Evolutionary conservation across 2,329 filamentous ascomycete genomes (phyloP), one percentile per base, ranked within the genome.

Genomic region (Botrytis pseudocinerea): DNA sequence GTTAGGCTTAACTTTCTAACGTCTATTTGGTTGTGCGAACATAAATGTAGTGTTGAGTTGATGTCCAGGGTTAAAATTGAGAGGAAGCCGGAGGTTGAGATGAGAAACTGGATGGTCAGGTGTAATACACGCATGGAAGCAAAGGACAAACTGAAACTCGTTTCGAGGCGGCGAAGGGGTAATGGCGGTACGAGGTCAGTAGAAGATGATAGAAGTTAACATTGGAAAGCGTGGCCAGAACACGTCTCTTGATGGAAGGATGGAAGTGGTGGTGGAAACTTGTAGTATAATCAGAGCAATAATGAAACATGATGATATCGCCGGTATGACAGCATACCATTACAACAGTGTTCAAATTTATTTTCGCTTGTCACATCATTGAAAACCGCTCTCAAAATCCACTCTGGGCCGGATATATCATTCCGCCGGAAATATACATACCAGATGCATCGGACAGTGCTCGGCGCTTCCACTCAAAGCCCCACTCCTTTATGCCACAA

Each of bases 1-100:
- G 35, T n/a, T 42, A 35, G 65, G 35, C n/a, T 42, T 22, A 35
- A 9, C 25, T 51, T 54, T 68, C 25, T 25, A 20, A 57, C 65
- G 48, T 57, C 38, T 57, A 32, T 68, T 57, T 54, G 65, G 38
- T 68, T 57, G 25, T 68, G 65, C 25, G 48, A 38, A 68, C 28
- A 54, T 42, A n/a, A 18, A 68, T 57, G 48, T 28, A 68, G 65
- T 68, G 35, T 42, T n/a, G 65, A n/a, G 18, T 9, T 68, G 65
- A 42, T 57, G n/a, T 48, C 14, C 28, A 48, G 28, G 20, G 42
- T 6, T 25, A 10, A 35, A 25, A 28, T 48, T 42, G 28, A 48
- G 62, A 46, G 57, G 48, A 68, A 54, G 48, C 8, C 2, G 9
- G 10, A 66, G 46, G 46, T 22, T 57, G 48, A 42, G 40, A 22